These are phyloP conservation scores for Penicillium freii DNA, from an alignment of 2,329 filamentous ascomycete genomes.

Conservation along the genomic window DNA sequence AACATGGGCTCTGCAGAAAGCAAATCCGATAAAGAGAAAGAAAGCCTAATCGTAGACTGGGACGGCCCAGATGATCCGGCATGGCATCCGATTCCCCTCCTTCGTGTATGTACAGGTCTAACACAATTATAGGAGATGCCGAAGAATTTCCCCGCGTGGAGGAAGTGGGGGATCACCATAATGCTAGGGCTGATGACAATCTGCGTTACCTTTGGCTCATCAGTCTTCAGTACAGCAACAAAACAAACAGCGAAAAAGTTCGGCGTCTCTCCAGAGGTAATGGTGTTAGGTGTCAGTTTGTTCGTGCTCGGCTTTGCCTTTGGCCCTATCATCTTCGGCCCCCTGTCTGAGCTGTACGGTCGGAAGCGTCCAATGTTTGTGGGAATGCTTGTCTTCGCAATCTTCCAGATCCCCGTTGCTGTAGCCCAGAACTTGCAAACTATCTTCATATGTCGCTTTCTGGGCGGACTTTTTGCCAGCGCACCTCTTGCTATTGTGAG, in stretches of 20 bases:
- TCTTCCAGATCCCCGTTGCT: constrained; percentile 57
- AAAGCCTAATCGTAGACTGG: neutral
- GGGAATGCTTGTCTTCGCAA: constrained; percentile 49
- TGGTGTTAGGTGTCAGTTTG: constrained; percentile 44
- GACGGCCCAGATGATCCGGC: constrained; percentile 5
- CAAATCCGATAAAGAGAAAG: neutral
- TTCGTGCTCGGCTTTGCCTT: constrained; percentile 52
- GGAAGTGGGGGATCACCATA: constrained; percentile 1
- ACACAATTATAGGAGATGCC: constrained; percentile 6
- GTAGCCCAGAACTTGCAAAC: constrained; percentile 55
- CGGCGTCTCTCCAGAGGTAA: constrained; percentile 42
- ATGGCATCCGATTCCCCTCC: neutral
- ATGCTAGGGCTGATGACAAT: neutral
- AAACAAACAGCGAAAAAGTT: constrained; percentile 44
- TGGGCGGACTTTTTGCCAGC: constrained; percentile 54
- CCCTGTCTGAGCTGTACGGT: constrained; percentile 51
- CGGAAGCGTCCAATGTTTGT: constrained; percentile 50
- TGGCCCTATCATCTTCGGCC: constrained; percentile 52
- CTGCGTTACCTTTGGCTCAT: constrained; percentile 16
- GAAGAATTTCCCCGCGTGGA: neutral
- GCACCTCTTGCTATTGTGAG: constrained; percentile 52
- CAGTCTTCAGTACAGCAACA: constrained; percentile 48
- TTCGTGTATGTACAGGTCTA: neutral
- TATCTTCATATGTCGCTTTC: constrained; percentile 55
- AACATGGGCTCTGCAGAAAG: neutral